Percentiles rank a stretch among this genome's conserved stretches.
phyloP scores from a whole-genome alignment of 1,284 basidiomycete species.

The Naganishia sp. region DNA sequence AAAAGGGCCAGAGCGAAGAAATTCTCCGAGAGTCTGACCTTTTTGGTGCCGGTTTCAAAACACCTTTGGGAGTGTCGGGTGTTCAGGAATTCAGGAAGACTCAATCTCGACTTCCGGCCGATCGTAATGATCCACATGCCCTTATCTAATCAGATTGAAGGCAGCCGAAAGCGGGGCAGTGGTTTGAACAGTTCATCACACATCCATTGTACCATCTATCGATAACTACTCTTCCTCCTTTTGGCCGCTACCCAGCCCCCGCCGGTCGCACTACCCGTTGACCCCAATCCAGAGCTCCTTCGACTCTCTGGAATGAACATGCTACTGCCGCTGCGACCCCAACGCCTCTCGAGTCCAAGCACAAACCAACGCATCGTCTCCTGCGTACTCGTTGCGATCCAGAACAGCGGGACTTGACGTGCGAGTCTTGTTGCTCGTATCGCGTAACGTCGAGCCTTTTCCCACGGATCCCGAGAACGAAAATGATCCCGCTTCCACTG shows the following conservation, averaged over 20 bases:
- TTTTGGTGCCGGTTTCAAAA: no score
- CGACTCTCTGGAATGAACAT: conserved; percentile 2
- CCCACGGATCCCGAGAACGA: not conserved
- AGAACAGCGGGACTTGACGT: conserved; percentile 16
- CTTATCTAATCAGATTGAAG: no score
- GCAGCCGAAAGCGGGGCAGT: no score
- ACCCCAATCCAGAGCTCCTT: not conserved
- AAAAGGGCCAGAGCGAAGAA: no score
- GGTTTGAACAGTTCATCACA: not conserved
- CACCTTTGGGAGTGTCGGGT: no score
- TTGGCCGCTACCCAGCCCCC: not conserved
- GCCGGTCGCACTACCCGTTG: not conserved
- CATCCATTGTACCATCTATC: not conserved
- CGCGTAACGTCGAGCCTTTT: not conserved
- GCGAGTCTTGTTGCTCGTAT: not conserved
- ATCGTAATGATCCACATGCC: no score
- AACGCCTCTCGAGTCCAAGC: conserved; percentile 4
- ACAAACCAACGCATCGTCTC: conserved; percentile 18
- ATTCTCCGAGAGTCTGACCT: no score
- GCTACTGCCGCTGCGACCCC: conserved; percentile 12
- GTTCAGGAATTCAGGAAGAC: no score
- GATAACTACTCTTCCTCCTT: conserved; percentile 26
- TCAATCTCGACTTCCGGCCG: no score
- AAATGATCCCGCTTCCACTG: no score
- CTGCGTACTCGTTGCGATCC: conserved; percentile 23